A percentile compares a stretch with the other conserved stretches of the same genome.
Evolutionary conservation across 768 basidiomycete species (phyloP).

Genomic region (Suillus subalutaceus): DNA sequence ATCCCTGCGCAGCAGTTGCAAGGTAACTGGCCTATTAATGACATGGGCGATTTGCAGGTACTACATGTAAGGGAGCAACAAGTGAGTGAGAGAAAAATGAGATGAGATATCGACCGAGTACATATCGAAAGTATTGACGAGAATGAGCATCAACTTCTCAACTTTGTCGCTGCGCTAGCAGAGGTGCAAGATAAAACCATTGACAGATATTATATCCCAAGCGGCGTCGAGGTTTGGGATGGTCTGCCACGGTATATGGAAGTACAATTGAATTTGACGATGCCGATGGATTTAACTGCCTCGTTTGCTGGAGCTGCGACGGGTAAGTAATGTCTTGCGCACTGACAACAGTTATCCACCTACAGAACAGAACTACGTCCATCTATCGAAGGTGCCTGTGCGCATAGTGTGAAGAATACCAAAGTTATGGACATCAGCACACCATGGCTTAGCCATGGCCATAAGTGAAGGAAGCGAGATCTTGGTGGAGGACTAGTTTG

Average conservation of each 20-base stretch:
- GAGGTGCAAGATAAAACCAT: not conserved
- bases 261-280: slow-evolving; percentile 10
- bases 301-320: slow-evolving; percentile 15
- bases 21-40: no score
- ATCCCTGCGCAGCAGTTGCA: no score
- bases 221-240: slow-evolving; percentile 13
- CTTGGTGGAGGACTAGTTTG: not conserved
- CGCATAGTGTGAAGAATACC: slow-evolving; percentile 15
- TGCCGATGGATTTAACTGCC: slow-evolving; percentile 10
- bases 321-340: not conserved
- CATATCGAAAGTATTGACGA: no score
- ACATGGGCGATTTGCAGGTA: no score
- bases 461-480: not conserved
- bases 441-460: slow-evolving; percentile 12
- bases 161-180: no score
- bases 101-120: no score
- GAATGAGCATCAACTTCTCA: no score
- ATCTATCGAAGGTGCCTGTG: not conserved
- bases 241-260: slow-evolving; percentile 10
- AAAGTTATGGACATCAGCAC: slow-evolving; percentile 1
- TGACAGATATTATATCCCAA: slow-evolving; percentile 3
- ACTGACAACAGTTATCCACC: not conserved
- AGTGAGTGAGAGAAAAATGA: no score
- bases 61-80: no score
- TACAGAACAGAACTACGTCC: not conserved